These are phyloP conservation scores for Eucommia ulmoides DNA, from an alignment of 257 asterid species.

Conservation along the genomic window DNA sequence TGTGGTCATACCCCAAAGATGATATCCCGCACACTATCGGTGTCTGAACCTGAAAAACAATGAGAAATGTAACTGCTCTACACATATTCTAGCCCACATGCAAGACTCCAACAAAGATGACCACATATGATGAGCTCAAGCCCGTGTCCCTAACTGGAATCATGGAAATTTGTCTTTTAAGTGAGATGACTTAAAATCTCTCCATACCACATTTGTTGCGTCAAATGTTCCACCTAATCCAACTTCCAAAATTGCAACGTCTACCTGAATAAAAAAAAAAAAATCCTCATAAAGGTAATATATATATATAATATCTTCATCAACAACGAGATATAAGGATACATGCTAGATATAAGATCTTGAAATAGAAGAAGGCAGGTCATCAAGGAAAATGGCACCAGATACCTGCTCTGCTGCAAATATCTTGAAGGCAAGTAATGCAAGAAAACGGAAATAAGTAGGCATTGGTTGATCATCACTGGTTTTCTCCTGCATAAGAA, in stretches of 20 bases:
- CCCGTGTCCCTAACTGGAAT: too few species aligned
- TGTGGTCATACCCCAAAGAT: conserved; percentile 93
- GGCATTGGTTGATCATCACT: conserved; percentile 81
- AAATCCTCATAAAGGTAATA: neutral
- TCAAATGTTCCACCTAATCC: conserved; percentile 95
- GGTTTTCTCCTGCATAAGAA: conserved; percentile 40
- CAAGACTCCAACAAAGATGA: conserved; percentile 4
- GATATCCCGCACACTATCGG: conserved; percentile 82
- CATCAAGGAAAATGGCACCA: neutral
- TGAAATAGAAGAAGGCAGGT: too few species aligned
- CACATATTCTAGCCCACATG: too few species aligned
- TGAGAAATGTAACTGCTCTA: too few species aligned
- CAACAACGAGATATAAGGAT: neutral
- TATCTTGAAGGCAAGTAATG: conserved; percentile 91
- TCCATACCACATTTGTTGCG: conserved; percentile 93
- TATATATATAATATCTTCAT: neutral
- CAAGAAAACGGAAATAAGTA: conserved; percentile 90
- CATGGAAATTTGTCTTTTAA: conserved; percentile 1
- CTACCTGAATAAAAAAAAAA: conserved; percentile 48
- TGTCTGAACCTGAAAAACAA: conserved; percentile 53
- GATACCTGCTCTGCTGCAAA: conserved; percentile 87
- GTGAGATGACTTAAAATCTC: conserved; percentile 3
- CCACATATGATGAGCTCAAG: too few species aligned
- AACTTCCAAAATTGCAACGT: conserved; percentile 92
- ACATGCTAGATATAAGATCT: too few species aligned